phyloP scores from a whole-genome alignment of 2,329 filamentous ascomycete genomes.

The Pseudogymnoascus pannorum region DNA sequence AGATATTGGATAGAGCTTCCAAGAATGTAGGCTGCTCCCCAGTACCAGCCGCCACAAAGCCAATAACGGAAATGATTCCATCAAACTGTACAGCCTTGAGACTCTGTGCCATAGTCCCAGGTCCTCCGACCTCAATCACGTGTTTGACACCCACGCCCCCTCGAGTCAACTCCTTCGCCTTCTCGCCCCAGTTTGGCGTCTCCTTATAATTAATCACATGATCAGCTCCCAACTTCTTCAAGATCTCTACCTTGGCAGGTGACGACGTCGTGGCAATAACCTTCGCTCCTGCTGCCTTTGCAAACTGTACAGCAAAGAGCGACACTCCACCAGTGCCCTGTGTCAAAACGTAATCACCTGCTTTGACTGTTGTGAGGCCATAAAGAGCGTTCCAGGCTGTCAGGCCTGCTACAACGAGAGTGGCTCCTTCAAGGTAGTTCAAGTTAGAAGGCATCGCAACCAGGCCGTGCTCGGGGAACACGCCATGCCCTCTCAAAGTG shows the following conservation, averaged over 20 bases:
- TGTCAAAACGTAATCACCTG: constrained; percentile 34
- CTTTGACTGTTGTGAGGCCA: constrained; percentile 33
- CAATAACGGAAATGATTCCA: constrained; percentile 35
- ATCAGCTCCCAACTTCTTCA: constrained; percentile 35
- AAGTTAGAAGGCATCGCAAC: constrained; percentile 49
- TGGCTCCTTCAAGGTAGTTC: constrained; percentile 39
- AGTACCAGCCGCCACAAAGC: constrained; percentile 27
- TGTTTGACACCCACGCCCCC: constrained; percentile 34
- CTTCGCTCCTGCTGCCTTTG: constrained; percentile 33
- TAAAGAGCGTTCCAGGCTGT: constrained; percentile 53
- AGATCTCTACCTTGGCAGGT: constrained; percentile 29
- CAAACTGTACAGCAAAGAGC: constrained; percentile 33
- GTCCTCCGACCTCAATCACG: constrained; percentile 39
- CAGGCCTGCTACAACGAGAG: constrained; percentile 44
- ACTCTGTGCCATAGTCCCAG: constrained; percentile 34
- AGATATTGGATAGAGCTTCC: constrained; percentile 27
- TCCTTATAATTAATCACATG: constrained; percentile 39
- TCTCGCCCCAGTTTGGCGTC: constrained; percentile 33
- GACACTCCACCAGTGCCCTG: constrained; percentile 39
- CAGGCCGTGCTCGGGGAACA: constrained; percentile 49
- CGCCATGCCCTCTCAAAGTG: constrained; percentile 40
- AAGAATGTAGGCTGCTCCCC: constrained; percentile 26
- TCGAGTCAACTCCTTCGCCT: constrained; percentile 31
- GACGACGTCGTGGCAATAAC: constrained; percentile 38
- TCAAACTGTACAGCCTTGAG: constrained; percentile 35